These are phyloP conservation scores for Petunia axillaris DNA, from an alignment of 257 asterid species.

Conservation along the genomic window DNA sequence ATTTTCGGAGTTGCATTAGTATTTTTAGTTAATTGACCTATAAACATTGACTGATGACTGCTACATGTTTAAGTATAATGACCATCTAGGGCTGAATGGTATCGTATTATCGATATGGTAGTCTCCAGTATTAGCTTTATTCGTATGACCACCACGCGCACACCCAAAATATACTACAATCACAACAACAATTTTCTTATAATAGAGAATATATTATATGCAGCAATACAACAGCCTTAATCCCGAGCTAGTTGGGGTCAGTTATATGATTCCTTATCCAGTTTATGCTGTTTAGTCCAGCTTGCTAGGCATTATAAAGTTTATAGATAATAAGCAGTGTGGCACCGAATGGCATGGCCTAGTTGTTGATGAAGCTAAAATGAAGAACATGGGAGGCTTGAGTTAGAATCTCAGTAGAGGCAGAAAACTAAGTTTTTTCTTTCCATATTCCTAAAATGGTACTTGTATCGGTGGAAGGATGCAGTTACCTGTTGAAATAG, in stretches of 20 bases:
- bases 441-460: background rate
- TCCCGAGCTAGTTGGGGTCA: conserved; percentile 11
- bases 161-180: background rate
- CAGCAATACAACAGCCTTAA: background rate
- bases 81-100: background rate
- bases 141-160: background rate
- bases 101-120: background rate
- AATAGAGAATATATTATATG: no score
- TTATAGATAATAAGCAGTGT: no score
- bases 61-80: background rate
- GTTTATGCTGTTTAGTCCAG: background rate
- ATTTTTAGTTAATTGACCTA: background rate
- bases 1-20: background rate
- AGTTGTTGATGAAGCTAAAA: no score
- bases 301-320: background rate
- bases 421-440: background rate
- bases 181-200: background rate
- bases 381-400: no score
- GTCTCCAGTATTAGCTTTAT: background rate
- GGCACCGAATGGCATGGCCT: no score
- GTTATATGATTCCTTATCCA: background rate
- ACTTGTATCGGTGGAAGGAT: background rate
- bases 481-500: background rate
- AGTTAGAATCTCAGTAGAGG: no score
- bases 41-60: background rate